Conservation (phyloP, 208 protist genomes). For the Leptomonas seymouri region DNA sequence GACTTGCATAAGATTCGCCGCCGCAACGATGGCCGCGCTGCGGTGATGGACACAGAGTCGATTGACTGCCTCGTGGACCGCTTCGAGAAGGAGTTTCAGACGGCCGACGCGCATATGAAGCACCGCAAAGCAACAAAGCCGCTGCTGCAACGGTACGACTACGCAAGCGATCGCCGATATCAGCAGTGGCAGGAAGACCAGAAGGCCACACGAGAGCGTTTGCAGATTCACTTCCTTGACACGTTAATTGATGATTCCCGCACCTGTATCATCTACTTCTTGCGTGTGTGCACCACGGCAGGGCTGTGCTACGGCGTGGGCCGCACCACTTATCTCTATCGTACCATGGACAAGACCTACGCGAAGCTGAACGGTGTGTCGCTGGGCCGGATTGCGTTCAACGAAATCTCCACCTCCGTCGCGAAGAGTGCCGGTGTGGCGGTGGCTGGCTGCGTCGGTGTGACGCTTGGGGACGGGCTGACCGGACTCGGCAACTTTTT, state of each 20-base stretch:
- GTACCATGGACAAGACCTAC: constrained; percentile 91
- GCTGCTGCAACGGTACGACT: constrained; percentile 64
- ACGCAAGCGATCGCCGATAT: constrained; percentile 73
- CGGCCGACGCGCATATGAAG: constrained; percentile 61
- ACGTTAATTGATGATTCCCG: constrained; percentile 65
- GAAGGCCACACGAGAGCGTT: constrained; percentile 47
- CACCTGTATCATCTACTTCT: constrained; percentile 54
- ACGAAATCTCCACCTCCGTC: constrained; percentile 64
- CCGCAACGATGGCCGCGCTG: constrained; percentile 45
- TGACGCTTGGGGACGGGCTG: constrained; percentile 53
- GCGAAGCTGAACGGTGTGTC: constrained; percentile 86
- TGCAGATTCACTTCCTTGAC: constrained; percentile 87
- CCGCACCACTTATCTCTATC: constrained; percentile 77
- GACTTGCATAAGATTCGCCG: constrained; percentile 35
- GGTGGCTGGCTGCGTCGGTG: constrained; percentile 45
- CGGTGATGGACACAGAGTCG: constrained; percentile 62
- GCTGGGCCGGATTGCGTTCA: constrained; percentile 57
- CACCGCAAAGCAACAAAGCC: constrained; percentile 34
- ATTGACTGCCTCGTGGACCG: constrained; percentile 63
- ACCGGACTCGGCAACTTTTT: constrained; percentile 35
- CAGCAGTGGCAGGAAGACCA: constrained; percentile 78
- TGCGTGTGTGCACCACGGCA: constrained; percentile 68
- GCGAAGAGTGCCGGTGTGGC: constrained; percentile 65
- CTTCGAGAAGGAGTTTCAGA: constrained; percentile 57
- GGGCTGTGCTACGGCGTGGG: constrained; percentile 82